A percentile compares a stretch with the other conserved stretches of the same genome.
phyloP scores from a whole-genome alignment of 1,139 yeast genomes.

The Magnusiomyces suaveolens region DNA sequence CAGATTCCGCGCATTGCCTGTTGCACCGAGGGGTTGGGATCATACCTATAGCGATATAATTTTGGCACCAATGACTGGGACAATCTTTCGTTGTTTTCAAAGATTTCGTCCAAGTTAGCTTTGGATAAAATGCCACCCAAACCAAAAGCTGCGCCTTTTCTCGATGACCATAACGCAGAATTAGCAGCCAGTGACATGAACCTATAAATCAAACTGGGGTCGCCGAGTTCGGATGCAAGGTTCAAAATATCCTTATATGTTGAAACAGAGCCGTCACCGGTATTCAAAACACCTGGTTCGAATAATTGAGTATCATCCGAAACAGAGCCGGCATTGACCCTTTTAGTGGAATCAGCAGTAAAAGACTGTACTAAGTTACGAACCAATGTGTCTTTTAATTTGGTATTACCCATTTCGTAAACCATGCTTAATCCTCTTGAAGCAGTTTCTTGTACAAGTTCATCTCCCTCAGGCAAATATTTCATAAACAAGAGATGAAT shows the following conservation, averaged over 20 bases:
- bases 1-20: slow-evolving; percentile 84
- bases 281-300: slow-evolving; percentile 68
- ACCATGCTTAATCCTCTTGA: slow-evolving; percentile 77
- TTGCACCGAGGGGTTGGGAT: slow-evolving; percentile 69
- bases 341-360: slow-evolving; percentile 52
- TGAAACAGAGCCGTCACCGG: slow-evolving; percentile 78
- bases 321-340: slow-evolving; percentile 58
- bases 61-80: slow-evolving; percentile 66
- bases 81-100: slow-evolving; percentile 45
- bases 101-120: slow-evolving; percentile 56
- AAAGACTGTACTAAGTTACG: slow-evolving; percentile 69
- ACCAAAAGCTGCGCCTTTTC: slow-evolving; percentile 92
- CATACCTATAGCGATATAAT: slow-evolving; percentile 73
- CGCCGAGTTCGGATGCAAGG: slow-evolving; percentile 90
- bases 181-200: slow-evolving; percentile 89
- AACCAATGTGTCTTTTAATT: slow-evolving; percentile 62
- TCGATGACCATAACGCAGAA: slow-evolving; percentile 83
- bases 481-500: slow-evolving; percentile 66
- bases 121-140: slow-evolving; percentile 77
- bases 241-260: slow-evolving; percentile 72
- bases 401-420: slow-evolving; percentile 66
- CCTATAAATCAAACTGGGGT: slow-evolving; percentile 85
- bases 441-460: slow-evolving; percentile 81
- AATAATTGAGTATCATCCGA: slow-evolving; percentile 76
- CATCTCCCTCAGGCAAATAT: slow-evolving; percentile 71